Evolutionary conservation across 352 stramenopile species (phyloP).

Genomic region (Globisporangium megalacanthum): DNA sequence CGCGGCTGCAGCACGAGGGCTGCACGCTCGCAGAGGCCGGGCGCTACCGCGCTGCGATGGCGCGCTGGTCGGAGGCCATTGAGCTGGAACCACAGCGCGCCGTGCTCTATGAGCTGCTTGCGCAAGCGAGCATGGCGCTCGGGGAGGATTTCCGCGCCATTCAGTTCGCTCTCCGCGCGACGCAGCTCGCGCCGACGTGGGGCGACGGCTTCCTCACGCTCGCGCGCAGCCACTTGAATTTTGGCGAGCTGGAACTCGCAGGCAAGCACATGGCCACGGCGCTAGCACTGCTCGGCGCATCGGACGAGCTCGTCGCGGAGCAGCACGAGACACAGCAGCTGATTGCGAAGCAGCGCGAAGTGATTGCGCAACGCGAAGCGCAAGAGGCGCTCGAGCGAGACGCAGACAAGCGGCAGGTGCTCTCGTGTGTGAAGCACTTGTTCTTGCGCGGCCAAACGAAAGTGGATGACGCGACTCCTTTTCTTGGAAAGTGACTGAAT

Average conservation of each 20-base stretch:
- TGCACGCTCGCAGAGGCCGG: constrained; percentile 68
- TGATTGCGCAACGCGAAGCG: constrained; percentile 36
- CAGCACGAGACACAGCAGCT: constrained; percentile 39
- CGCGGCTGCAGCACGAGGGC: constrained; percentile 68
- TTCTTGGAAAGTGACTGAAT: not conserved
- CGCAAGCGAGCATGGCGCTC: constrained; percentile 63
- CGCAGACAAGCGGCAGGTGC: constrained; percentile 48
- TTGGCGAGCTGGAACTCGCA: constrained; percentile 69
- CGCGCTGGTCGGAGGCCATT: constrained; percentile 57
- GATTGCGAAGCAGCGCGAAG: constrained; percentile 25
- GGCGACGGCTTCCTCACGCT: constrained; percentile 68
- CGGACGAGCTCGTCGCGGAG: constrained; percentile 43
- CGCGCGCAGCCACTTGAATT: constrained; percentile 68
- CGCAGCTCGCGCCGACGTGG: constrained; percentile 48
- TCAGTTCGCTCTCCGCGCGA: constrained; percentile 53
- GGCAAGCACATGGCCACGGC: constrained; percentile 40
- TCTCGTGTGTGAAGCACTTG: constrained; percentile 70
- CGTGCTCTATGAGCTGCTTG: constrained; percentile 57
- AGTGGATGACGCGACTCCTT: not conserved
- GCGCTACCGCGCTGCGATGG: constrained; percentile 56
- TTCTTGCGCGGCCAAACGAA: constrained; percentile 38
- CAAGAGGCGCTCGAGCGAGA: constrained; percentile 31
- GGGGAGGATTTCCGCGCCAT: constrained; percentile 76
- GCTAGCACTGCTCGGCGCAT: constrained; percentile 30
- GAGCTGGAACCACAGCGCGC: constrained; percentile 38